Percentiles rank a stretch among this genome's conserved stretches.
phyloP scores from a whole-genome alignment of 2,329 filamentous ascomycete species.

The Xylaria digitata region DNA sequence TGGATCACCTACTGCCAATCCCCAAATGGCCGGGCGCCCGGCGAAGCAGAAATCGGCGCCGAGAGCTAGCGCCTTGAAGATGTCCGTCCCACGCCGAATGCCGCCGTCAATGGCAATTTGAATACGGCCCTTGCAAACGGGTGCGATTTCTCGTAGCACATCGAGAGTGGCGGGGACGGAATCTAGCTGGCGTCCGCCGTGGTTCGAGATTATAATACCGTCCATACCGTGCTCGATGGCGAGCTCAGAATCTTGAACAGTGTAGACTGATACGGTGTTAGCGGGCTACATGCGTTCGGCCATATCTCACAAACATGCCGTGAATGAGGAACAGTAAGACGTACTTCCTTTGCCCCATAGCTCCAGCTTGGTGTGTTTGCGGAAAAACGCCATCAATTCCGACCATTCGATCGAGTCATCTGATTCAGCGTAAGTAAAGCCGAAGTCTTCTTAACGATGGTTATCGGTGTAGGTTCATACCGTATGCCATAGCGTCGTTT shows the following conservation, averaged over 20 bases:
- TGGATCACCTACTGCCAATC: slow-evolving; percentile 42
- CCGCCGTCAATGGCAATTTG: slow-evolving; percentile 52
- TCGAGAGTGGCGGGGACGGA: slow-evolving; percentile 59
- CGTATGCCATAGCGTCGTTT: not conserved
- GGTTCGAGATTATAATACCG: slow-evolving; percentile 58
- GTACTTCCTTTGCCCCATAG: slow-evolving; percentile 59
- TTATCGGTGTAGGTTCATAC: not conserved
- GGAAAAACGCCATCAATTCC: slow-evolving; percentile 60
- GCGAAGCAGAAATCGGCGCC: slow-evolving; percentile 27
- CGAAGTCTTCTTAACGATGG: not conserved
- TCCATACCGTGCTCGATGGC: slow-evolving; percentile 49
- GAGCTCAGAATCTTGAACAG: slow-evolving; percentile 55
- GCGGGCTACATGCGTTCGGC: not conserved
- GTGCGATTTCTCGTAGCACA: slow-evolving; percentile 57
- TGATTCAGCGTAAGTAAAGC: slow-evolving; percentile 28
- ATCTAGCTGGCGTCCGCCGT: slow-evolving; percentile 61
- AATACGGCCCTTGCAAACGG: slow-evolving; percentile 58
- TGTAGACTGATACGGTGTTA: slow-evolving; percentile 39
- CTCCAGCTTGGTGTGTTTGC: slow-evolving; percentile 59
- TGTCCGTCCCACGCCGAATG: slow-evolving; percentile 14
- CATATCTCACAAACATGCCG: not conserved
- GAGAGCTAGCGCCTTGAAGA: slow-evolving; percentile 34
- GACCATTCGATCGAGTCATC: slow-evolving; percentile 61
- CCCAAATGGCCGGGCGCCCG: slow-evolving; percentile 28
- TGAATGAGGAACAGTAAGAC: not conserved